Base-by-base conservation (phyloP, 2,329 filamentous ascomycete genomes). In the Onygenales sp. region DNA sequence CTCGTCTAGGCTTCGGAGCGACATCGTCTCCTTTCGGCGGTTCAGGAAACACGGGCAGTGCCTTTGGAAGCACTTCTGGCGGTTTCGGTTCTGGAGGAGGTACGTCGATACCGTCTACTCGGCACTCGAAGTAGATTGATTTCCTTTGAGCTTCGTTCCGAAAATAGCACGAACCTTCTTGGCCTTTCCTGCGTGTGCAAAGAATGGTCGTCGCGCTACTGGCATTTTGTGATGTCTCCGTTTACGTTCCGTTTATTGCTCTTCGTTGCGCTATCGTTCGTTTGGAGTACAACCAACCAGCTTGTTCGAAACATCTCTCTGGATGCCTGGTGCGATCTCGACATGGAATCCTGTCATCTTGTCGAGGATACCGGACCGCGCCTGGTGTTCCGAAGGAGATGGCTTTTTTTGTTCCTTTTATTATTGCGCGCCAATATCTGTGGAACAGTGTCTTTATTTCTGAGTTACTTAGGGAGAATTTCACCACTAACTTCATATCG, bases 21-120 rank as follows among this genome's bases (percentile, higher is more conserved):
- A 66, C 59, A 33, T 64, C 67, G 54, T 56, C 62, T 45, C 58
- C 70, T 17, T 73, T 73, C 59, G 70, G 70, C 43, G 60, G 54
- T 49, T 61, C 57, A 56, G 63, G 61, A 36, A 61, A 57, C 52
- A 62, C 60, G 42, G 59, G 60, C 50, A 61, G 58, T 52, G 57
- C 49, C n/a, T 58, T 59, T 49, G 55, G 57, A 51, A 54, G 50
- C 42, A 54, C 57, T 56, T 56, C 56, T 47, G 52, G 60, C 49
- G 61, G 59, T 49, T 64, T 62, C 49, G 62, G 61, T 13, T 61
- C 62, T 54, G 62, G 61, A 61, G 61, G 61, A 61, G 61, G 61
- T 64, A 62, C 49, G 60, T 63, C 32, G 27, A 36, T 52, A 34
- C 42, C 42, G 48, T 46, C 34, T 42, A 34, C 51, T 34, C 31